Evolutionary conservation across 1,284 basidiomycete genomes (phyloP), one percentile per base, ranked within the genome.

Genomic region (Rhodofomes roseus): DNA sequence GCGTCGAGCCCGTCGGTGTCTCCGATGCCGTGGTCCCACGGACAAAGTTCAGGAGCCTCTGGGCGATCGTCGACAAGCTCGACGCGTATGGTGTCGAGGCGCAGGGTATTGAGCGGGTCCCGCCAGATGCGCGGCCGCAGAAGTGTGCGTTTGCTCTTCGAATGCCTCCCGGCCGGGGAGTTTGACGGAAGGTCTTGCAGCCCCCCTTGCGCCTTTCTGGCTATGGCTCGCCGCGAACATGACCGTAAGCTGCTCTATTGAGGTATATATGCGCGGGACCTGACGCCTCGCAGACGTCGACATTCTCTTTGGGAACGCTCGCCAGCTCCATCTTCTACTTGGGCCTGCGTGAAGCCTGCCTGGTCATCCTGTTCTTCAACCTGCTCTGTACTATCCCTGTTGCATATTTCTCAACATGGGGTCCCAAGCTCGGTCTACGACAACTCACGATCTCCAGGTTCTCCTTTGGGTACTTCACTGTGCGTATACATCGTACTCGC

Each of bases 341-440:
- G 51, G 70, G 69, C 12, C 59, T 72, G 20, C 70, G 70, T 48
- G 71, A 75, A 50, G 68, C 73, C 25, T 65, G 67, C 56, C 61
- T 77, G 36, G 62, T 69, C 23, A 75, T 76, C 58, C 59, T 74
- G 11, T 76, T 77, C 63, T 74, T 73, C 68, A 74, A 75, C 61
- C 54, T 77, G 39, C 67, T 77, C 43, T 71, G 67, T 11, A 74
- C 72, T 50, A 53, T 75, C 34, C 73, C 72, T 9, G 71, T 74
- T 41, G 71, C 73, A 16, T 67, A 69, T 56, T 76, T 72, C 60
- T 69, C 71, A 9, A 71, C 68, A 25, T 76, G 69, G 63, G 75
- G 75, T 8, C 68, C 71, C 20, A 67, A 68, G 34, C 68, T 73
- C 8, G 76, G 76, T 25, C 65, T 77, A 55, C 67, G 76, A 8